Percentiles rank a stretch among this genome's conserved stretches.
Evolutionary conservation across 1,284 basidiomycete species (phyloP).

Genomic region (Trichosporon sp.): DNA sequence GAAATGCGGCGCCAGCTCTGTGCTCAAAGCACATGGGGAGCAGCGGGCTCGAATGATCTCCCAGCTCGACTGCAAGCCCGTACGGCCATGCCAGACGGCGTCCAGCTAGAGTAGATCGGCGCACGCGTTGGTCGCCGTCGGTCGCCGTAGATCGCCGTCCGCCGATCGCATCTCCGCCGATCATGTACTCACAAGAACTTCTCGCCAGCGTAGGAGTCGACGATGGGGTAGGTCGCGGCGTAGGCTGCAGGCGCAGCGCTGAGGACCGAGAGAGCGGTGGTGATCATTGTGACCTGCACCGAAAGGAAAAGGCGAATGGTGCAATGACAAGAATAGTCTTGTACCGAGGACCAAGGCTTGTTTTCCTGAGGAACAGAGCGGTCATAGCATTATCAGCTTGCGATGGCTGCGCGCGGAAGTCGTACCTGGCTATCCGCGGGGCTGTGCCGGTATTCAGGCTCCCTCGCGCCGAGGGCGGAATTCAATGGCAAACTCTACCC

Average conservation of each 20-base stretch:
- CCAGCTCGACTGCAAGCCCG: too few relatives aligned
- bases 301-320: not conserved
- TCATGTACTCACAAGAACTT: constrained; percentile 29
- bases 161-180: not conserved
- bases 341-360: not conserved
- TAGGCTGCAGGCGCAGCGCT: constrained; percentile 16
- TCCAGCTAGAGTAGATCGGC: too few relatives aligned
- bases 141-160: too few relatives aligned
- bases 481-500: not conserved
- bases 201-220: constrained; percentile 33
- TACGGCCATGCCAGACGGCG: too few relatives aligned
- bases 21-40: not conserved
- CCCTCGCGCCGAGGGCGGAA: not conserved
- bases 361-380: not conserved
- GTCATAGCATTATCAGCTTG: not conserved
- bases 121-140: too few relatives aligned
- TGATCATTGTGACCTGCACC: constrained; percentile 21
- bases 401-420: not conserved
- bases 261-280: constrained; percentile 21
- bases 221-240: constrained; percentile 28
- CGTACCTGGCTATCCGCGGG: not conserved
- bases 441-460: not conserved
- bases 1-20: not conserved
- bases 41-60: too few relatives aligned
- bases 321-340: constrained; percentile 3